Percentiles rank a stretch among this genome's conserved stretches.
These are phyloP conservation scores for Dactylella cylindrospora DNA, from an alignment of 2,329 filamentous ascomycete species.

Conservation along the genomic window DNA sequence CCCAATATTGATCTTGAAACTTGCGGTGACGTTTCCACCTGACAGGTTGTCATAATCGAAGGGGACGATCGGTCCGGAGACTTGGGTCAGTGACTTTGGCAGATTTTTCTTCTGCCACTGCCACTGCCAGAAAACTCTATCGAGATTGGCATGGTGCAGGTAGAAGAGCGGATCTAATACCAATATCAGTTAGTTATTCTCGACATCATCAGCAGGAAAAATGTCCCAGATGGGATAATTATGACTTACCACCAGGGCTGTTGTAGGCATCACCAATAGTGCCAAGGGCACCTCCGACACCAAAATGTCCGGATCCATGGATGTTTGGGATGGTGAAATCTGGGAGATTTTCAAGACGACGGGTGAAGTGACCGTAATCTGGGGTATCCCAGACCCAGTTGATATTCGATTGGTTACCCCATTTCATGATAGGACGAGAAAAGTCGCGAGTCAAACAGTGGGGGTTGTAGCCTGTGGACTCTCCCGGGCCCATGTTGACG, in stretches of 20 bases:
- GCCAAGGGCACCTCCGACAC: constrained; percentile 50
- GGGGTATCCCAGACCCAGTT: constrained; percentile 46
- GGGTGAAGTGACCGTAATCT: constrained; percentile 49
- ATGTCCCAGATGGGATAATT: too few species aligned
- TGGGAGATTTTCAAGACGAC: constrained; percentile 46
- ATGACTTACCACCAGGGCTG: constrained; percentile 46
- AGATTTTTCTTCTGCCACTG: constrained; percentile 46
- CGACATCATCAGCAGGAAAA: too few species aligned
- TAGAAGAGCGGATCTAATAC: constrained; percentile 47
- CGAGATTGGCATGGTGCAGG: constrained; percentile 45
- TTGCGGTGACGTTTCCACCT: constrained; percentile 38
- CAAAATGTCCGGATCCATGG: constrained; percentile 50
- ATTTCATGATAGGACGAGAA: constrained; percentile 47
- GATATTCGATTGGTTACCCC: constrained; percentile 29
- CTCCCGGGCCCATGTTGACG: constrained; percentile 50
- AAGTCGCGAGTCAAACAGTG: constrained; percentile 50
- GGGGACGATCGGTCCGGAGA: constrained; percentile 23
- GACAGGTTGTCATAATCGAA: constrained; percentile 25
- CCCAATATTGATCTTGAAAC: constrained; percentile 32
- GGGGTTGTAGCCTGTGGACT: constrained; percentile 16
- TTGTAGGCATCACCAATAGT: constrained; percentile 50
- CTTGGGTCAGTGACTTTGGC: constrained; percentile 46
- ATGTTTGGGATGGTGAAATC: constrained; percentile 49
- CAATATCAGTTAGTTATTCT: constrained; percentile 8
- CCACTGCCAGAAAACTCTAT: constrained; percentile 46